Evolutionary conservation across 1,284 basidiomycete genomes (phyloP).

Genomic region (Cryptococcus sp.): DNA sequence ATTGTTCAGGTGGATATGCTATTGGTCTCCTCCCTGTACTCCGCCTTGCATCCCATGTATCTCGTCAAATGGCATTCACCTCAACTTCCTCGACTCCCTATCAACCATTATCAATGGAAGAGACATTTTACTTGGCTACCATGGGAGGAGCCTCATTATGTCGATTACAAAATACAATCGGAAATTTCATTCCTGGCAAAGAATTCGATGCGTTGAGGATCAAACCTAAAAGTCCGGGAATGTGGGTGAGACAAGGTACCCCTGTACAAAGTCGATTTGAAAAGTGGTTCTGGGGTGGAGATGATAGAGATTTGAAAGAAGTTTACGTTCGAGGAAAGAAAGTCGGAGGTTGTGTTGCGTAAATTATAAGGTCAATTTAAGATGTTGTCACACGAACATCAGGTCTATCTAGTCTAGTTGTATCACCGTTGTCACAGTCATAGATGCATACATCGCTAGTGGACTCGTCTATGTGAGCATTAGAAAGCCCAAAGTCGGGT

Average conservation of each 20-base stretch:
- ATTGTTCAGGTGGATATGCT: conserved; percentile 84
- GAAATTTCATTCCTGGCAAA: conserved; percentile 74
- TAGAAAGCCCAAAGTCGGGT: conserved; percentile 9
- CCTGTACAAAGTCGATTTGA: conserved; percentile 33
- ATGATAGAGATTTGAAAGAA: conserved; percentile 76
- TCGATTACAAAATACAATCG: conserved; percentile 64
- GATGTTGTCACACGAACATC: background rate
- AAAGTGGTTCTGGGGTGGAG: conserved; percentile 60
- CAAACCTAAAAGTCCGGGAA: conserved; percentile 58
- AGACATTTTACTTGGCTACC: conserved; percentile 85
- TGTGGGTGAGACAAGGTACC: conserved; percentile 30
- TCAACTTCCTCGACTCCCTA: conserved; percentile 32
- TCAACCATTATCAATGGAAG: conserved; percentile 64
- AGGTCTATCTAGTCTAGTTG: background rate
- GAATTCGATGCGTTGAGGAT: conserved; percentile 84
- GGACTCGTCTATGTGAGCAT: background rate
- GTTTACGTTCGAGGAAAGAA: conserved; percentile 80
- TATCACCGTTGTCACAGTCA: background rate
- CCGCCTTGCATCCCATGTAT: conserved; percentile 73
- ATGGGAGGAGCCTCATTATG: conserved; percentile 86
- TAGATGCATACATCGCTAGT: background rate
- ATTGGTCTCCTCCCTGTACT: conserved; percentile 79
- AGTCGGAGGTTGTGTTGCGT: conserved; percentile 50
- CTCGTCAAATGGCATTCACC: conserved; percentile 61
- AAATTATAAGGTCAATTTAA: background rate